Conservation (phyloP, 75 land plant species). For the Pinus taeda region DNA sequence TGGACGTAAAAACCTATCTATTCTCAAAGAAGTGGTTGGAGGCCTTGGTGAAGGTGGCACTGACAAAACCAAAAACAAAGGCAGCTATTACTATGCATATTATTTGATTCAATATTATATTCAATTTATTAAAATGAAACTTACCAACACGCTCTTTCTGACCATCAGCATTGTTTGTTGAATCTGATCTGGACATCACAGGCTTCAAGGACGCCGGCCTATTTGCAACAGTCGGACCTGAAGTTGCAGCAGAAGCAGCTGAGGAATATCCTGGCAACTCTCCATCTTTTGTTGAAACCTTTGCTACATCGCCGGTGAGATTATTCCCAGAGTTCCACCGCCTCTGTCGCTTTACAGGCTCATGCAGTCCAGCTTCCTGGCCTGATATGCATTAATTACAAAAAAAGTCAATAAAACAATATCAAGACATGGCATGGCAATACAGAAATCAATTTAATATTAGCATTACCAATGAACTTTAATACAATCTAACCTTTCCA, state of each 20-base stretch:
- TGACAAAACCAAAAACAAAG: slow-evolving; percentile 31
- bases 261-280: neutral
- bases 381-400: slow-evolving; percentile 1
- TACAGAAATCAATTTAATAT: neutral
- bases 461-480: neutral
- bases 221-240: slow-evolving; percentile 22
- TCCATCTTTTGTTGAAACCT: slow-evolving; percentile 27
- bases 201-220: slow-evolving; percentile 13
- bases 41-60: slow-evolving; percentile 79
- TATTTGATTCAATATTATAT: neutral
- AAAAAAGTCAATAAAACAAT: neutral
- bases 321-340: slow-evolving; percentile 54
- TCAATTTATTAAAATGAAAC: slow-evolving; percentile 2
- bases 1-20: slow-evolving; percentile 94
- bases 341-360: slow-evolving; percentile 61
- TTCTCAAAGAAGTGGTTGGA: slow-evolving; percentile 73
- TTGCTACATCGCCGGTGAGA: slow-evolving; percentile 21
- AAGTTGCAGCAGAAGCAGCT: slow-evolving; percentile 14
- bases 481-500: too few species aligned
- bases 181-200: slow-evolving; percentile 47
- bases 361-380: slow-evolving; percentile 13
- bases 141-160: slow-evolving; percentile 68
- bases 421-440: neutral
- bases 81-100: neutral
- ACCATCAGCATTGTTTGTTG: slow-evolving; percentile 44